Conservation (phyloP, 2,329 filamentous ascomycete genomes). For the Cadophora sp. region DNA sequence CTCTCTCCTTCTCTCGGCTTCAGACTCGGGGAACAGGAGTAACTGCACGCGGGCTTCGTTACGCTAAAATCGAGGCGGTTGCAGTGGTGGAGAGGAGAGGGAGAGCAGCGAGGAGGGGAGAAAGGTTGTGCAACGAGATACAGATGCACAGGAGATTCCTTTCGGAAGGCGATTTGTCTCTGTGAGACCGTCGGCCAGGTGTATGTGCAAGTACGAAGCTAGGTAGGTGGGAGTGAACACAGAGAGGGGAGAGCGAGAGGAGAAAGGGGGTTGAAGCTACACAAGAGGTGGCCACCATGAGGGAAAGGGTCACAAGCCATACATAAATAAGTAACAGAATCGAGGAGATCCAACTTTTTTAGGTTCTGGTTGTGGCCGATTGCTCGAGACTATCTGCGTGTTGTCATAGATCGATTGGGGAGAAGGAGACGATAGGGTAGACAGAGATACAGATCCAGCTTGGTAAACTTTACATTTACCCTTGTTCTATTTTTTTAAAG, state of each 20-base stretch:
- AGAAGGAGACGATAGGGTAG: neutral
- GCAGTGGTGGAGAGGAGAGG: neutral
- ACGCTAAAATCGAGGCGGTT: slow-evolving; percentile 3
- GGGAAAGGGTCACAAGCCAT: slow-evolving; percentile 13
- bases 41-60: slow-evolving; percentile 8
- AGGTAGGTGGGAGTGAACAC: neutral
- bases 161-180: slow-evolving; percentile 16
- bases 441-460: no score
- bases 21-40: neutral
- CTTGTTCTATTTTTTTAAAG: neutral
- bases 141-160: slow-evolving; percentile 18
- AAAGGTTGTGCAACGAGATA: slow-evolving; percentile 12
- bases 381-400: neutral
- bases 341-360: neutral
- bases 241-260: neutral
- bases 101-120: neutral
- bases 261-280: neutral
- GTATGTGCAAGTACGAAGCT: neutral
- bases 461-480: neutral
- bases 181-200: slow-evolving; percentile 11
- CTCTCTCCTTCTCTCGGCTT: slow-evolving; percentile 13
- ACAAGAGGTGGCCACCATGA: slow-evolving; percentile 11
- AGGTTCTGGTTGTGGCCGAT: no score
- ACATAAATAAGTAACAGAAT: neutral
- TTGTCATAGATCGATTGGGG: slow-evolving; percentile 1